Conservation (phyloP, 1,139 yeast genomes). For the Candida sp. region DNA sequence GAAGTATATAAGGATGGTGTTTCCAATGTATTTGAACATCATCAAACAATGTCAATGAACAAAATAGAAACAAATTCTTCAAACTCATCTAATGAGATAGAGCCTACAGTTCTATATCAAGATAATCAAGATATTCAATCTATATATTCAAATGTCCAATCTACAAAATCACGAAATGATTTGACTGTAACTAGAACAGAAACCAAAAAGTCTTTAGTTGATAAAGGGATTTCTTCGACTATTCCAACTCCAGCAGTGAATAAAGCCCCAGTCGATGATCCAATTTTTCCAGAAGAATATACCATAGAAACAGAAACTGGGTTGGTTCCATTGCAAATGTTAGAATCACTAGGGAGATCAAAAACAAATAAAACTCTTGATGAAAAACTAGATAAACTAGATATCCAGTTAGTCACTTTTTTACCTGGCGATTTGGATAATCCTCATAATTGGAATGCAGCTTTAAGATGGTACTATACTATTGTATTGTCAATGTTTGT, state of each 20-base stretch:
- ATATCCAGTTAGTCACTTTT: constrained; percentile 80
- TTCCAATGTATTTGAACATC: too few species aligned
- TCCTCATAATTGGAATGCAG: constrained; percentile 77
- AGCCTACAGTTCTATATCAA: neutral
- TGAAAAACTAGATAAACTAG: constrained; percentile 46
- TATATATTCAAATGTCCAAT: neutral
- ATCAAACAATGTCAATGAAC: neutral
- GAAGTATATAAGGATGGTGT: too few species aligned
- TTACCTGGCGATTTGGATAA: constrained; percentile 74
- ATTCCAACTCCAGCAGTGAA: constrained; percentile 56
- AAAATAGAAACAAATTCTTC: neutral
- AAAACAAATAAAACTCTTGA: constrained; percentile 23
- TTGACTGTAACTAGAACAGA: constrained; percentile 46
- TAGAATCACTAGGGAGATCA: constrained; percentile 64
- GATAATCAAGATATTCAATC: neutral
- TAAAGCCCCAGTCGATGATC: constrained; percentile 58
- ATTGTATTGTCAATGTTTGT: constrained; percentile 63
- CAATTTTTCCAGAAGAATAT: constrained; percentile 90
- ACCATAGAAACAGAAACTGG: constrained; percentile 86
- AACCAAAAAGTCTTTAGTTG: constrained; percentile 64
- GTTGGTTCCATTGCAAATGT: constrained; percentile 72
- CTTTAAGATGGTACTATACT: constrained; percentile 65
- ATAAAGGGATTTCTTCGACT: constrained; percentile 53
- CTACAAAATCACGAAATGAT: neutral
- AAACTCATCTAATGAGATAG: neutral